Base-by-base conservation (phyloP, 306 rosid genomes). In the Prunus mira region DNA sequence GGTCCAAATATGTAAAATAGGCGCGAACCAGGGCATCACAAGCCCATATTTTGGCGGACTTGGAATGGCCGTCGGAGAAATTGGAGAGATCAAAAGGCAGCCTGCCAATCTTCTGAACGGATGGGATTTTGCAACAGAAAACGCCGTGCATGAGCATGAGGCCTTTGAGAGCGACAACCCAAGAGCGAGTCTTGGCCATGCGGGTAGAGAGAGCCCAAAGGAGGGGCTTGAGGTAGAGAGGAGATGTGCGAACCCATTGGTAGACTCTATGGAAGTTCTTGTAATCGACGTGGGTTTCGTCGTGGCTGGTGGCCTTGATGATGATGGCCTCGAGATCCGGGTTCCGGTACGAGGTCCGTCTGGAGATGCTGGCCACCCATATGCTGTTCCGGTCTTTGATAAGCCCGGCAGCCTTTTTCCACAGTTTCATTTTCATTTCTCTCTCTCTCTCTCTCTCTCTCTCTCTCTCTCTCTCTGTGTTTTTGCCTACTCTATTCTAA, bases 291-390 rank as follows among this genome's bases (percentile, higher is more conserved):
- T 25, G 34, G 17, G 80, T 12, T 0, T 79, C 90, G 57, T 92
- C 93, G 66, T 94, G 98, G 90, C 95, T 92, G 1, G 98, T 94
- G 28, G 98, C 95, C 72, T 89, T 89, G 79, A 92, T 92, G 34
- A 94, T 61, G 18, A 79, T 75, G 0, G 91, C 76, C 69, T 92
- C 96, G 0, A 94, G 84, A 63, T 86, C 83, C 3, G 96, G 91
- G 75, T 90, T 89, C 1, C 89, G 88, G 74, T 69, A 85, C 0
- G 86, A 45, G 3, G 90, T 73, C 11, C 82, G 78, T 43, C 82
- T 63, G 0, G 89, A 82, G 0, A 92, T 70, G 32, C 78, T 85
- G 18, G 96, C 91, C 2, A 69, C 64, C 87, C 81, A 89, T 0
- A 92, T 84, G 95, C 96, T 94, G 77, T 85, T 92, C 74, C 45